Base-by-base conservation (phyloP, 2,329 filamentous ascomycete genomes). In the Aspergillus proliferans region DNA sequence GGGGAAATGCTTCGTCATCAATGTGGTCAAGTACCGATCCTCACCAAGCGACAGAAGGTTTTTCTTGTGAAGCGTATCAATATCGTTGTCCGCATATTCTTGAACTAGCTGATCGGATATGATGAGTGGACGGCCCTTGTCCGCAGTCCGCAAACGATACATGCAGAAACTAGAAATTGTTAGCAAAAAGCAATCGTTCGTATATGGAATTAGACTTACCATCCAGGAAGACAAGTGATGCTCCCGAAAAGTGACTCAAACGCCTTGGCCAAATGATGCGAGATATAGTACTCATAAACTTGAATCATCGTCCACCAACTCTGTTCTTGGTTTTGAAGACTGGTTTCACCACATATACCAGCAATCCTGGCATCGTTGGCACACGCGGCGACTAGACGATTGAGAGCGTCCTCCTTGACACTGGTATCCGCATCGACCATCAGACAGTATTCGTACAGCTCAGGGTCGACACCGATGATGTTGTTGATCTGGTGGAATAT, bases 241-340 rank as follows among this genome's bases (percentile, higher is more conserved):
- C 89, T 95, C 65, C 91, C 93, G 65, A 98, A 98, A 52, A 98
- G 82, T 52, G 90, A 96, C 69, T 98, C 93, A 66, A 98, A 98
- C 53, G 93, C 89, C 76, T 98, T 98, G 47, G 93, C 79, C 68
- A 98, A 75, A 71, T 98, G 87, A 78, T 98, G 93, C 26, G 93
- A 97, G 65, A 98, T 98, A 70, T 91, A 98, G 77, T 98, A 98
- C 70, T 98, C 93, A 74, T 98, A 98, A 56, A 98, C 93, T 70
- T 98, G 93, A 63, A 98, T 98, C 93, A 98, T 98, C 10, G 93
- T 98, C 88, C 89, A 95, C 90, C 91, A 97, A 62, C 85, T 91
- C 58, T 85, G 81, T 61, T 96, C 89, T 68, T 96, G 92, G 63
- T 98, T 98, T 67, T 96, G 88, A 62, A 98, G 77, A 69, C 86